Conservation (phyloP, 2,329 filamentous ascomycete species). For the Clarireedia homoeocarpa region DNA sequence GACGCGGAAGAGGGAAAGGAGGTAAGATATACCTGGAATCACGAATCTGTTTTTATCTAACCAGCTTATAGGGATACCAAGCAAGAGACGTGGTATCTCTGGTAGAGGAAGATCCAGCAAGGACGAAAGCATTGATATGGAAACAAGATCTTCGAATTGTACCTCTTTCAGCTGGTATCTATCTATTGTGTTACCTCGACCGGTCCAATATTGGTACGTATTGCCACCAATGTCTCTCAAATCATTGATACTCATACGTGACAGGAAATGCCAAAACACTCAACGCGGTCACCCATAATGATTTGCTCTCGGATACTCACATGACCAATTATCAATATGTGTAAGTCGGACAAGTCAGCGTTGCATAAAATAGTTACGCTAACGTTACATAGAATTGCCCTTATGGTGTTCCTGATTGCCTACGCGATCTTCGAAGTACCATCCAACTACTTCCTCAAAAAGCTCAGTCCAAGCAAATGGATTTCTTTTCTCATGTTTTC, state of each 20-base stretch:
- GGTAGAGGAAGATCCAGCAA: conserved; percentile 3
- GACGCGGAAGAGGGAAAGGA: not conserved
- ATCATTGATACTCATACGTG: not conserved
- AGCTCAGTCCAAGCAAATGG: conserved; percentile 39
- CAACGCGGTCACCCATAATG: conserved; percentile 50
- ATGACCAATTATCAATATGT: conserved; percentile 57
- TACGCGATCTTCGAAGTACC: conserved; percentile 43
- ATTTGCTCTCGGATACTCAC: conserved; percentile 52
- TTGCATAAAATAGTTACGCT: not conserved
- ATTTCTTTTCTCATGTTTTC: conserved; percentile 42
- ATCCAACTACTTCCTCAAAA: conserved; percentile 42
- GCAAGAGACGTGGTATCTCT: not conserved
- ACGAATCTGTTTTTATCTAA: not conserved
- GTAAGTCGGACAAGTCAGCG: conserved; percentile 20
- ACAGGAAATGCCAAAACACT: conserved; percentile 55
- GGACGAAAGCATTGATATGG: conserved; percentile 38
- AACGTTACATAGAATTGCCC: conserved; percentile 29
- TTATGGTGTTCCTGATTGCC: conserved; percentile 41
- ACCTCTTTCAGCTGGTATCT: conserved; percentile 55
- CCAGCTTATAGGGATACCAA: not conserved
- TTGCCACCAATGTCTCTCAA: not conserved
- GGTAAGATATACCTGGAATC: not conserved
- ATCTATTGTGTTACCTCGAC: conserved; percentile 61
- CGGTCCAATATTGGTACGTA: conserved; percentile 54
- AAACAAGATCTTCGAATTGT: conserved; percentile 58